Evolutionary conservation across 495 filamentous ascomycete species (phyloP), one percentile per base, ranked within the genome.

Genomic region (Neurospora sp.): DNA sequence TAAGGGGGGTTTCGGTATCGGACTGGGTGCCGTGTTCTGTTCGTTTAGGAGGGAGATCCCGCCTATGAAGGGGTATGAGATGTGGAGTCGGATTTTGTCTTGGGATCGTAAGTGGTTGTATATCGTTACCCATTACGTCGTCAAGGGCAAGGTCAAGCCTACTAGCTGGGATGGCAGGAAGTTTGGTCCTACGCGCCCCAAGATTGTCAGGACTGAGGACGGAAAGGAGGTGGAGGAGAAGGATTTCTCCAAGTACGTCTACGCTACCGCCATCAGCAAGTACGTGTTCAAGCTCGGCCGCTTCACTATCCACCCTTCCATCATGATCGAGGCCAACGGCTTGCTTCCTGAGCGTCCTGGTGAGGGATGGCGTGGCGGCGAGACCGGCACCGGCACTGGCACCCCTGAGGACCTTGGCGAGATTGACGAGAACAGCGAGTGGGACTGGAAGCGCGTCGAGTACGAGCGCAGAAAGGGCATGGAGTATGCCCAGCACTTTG

Each of bases 201-300:
- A 70, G 48, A 46, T 79, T 16, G 46, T 78, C 70, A 72, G 74
- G 42, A 80, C 84, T 59, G 84, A 82, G 5, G 81, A 77, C 20
- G 78, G 76, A 16, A 79, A 79, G 40, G 84, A 82, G n/a, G 85
- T 84, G 4, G 83, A 84, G 73, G 86, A 88, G 20, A 82, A 84
- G 75, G 86, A 89, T 75, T 83, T 83, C 31, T 77, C 80, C 39
- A 82, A 83, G 74, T 83, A 84, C 72, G 85, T 98, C 41, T 89
- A 91, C 74, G 94, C 94, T 1, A 91, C 89, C 4, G 91, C 89
- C 5, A 76, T 98, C 16, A 91, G 89, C 76, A 95, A 96, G 84
- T 98, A 96, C 78, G 94, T 97, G 2, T 91, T 93, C 77, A 98
- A 98, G 84, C 88, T 92, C 77, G 94, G 94, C 0, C 84, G 96